Evolutionary conservation across 176 grass and related monocot species (phyloP).

Genomic region (Hsuehochloa calcarea): DNA sequence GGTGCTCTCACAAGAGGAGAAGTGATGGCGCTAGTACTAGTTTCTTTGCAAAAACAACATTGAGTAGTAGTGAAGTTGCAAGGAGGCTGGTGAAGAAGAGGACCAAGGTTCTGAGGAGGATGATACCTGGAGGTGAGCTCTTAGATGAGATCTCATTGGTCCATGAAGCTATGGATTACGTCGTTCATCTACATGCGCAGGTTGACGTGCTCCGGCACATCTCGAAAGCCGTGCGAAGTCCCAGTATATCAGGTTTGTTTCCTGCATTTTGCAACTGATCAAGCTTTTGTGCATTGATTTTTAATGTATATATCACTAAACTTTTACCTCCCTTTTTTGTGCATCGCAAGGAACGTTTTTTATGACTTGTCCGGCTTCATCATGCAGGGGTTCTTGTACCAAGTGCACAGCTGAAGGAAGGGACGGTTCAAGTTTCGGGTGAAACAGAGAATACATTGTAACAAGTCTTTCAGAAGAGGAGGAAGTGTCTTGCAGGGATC

Average conservation of each 20-base stretch:
- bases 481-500: neutral
- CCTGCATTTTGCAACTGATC: neutral
- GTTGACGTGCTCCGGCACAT: constrained; percentile 60
- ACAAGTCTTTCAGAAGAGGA: neutral
- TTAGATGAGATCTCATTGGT: constrained; percentile 52
- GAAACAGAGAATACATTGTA: neutral
- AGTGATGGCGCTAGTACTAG: neutral
- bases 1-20: neutral
- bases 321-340: neutral
- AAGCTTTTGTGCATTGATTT: neutral
- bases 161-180: constrained; percentile 69
- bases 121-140: constrained; percentile 65
- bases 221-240: constrained; percentile 34
- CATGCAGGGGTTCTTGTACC: neutral
- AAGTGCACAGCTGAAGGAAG: neutral
- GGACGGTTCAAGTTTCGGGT: neutral
- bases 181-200: constrained; percentile 58
- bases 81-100: constrained; percentile 62
- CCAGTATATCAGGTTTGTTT: constrained; percentile 25
- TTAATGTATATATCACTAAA: neutral
- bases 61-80: constrained; percentile 37
- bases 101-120: constrained; percentile 56
- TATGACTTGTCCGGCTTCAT: neutral
- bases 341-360: neutral
- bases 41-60: neutral